Percentiles rank a stretch among this genome's conserved stretches.
These are phyloP conservation scores for Salvia miltiorrhiza DNA, from an alignment of 257 asterid genomes.

Conservation along the genomic window DNA sequence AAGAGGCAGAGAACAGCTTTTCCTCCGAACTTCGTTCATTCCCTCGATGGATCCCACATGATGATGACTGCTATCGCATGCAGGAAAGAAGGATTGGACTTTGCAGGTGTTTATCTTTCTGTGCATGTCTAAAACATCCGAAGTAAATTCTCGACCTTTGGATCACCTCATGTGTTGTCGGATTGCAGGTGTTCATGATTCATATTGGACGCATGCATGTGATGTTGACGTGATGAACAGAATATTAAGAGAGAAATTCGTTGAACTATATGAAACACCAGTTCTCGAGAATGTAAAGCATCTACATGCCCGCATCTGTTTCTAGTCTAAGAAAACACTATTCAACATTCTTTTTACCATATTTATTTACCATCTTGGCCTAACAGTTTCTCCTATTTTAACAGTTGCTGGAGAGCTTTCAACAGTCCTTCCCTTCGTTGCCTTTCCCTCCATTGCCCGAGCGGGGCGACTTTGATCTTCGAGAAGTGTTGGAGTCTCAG, in stretches of 20 bases:
- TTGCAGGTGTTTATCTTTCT: slow-evolving; percentile 63
- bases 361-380: slow-evolving; percentile 1
- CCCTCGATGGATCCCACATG: slow-evolving; percentile 98
- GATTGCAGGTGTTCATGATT: slow-evolving; percentile 92
- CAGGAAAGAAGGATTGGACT: slow-evolving; percentile 77
- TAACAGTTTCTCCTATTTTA: slow-evolving; percentile 20
- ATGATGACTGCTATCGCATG: slow-evolving; percentile 99
- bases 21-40: slow-evolving; percentile 96
- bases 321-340: background rate
- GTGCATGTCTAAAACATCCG: slow-evolving; percentile 7
- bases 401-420: slow-evolving; percentile 81
- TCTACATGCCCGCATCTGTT: slow-evolving; percentile 10
- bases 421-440: slow-evolving; percentile 70
- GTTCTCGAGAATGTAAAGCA: slow-evolving; percentile 77
- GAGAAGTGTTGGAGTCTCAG: slow-evolving; percentile 72
- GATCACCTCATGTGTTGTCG: slow-evolving; percentile 7
- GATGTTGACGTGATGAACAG: slow-evolving; percentile 79
- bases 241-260: slow-evolving; percentile 79
- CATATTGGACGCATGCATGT: slow-evolving; percentile 98
- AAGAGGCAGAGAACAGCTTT: slow-evolving; percentile 94
- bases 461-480: slow-evolving; percentile 80
- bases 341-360: background rate
- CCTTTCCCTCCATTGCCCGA: slow-evolving; percentile 89
- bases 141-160: background rate
- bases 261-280: slow-evolving; percentile 80